Evolutionary conservation across 768 basidiomycete species (phyloP), one percentile per base, ranked within the genome.

Genomic region (Mycena albidolilacea): DNA sequence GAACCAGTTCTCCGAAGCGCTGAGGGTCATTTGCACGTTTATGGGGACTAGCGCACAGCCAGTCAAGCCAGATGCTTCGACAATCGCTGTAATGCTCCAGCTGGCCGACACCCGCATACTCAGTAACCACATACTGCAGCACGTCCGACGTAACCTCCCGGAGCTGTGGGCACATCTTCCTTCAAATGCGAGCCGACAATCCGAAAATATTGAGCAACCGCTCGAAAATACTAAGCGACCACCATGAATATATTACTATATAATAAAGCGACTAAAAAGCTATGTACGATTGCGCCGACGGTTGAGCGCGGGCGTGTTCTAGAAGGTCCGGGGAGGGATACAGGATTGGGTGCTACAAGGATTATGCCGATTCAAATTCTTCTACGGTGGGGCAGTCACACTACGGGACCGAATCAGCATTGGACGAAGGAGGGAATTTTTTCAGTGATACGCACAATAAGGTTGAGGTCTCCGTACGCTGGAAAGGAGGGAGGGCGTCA

Each of bases 381-480:
- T 96, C 94, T 55, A 96, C 95, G 3, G 94, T 88, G 21, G 94
- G 93, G 76, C 95, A 96, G 79, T 95, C 93, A 76, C 95, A 96
- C 95, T 95, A 77, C 61, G 64, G 41, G n/a, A 30, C 63, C 50
- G 44, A 30, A 59, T 77, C 62, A 74, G 59, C 48, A 75, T 17
- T 63, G 9, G 52, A 10, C 14, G 19, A 57, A 39, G 41, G 43
- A 62, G 43, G 52, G 54, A 12, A 52, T 44, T 17, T 30, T 15
- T 57, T 43, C 1, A 75, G 63, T 43, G 23, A 19, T 11, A 90
- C 94, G 88, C 79, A 94, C 93, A 79, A 95, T 87, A 38, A 99
- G 88, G 81, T 98, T 96, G 70, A 95, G 84, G 82, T 99, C 97
- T 55, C 97, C 97, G 79, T 94, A 97, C 11, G 96, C 96, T 97